phyloP scores from a whole-genome alignment of 2,329 filamentous ascomycete species.

The Pyrenochaeta sp. region DNA sequence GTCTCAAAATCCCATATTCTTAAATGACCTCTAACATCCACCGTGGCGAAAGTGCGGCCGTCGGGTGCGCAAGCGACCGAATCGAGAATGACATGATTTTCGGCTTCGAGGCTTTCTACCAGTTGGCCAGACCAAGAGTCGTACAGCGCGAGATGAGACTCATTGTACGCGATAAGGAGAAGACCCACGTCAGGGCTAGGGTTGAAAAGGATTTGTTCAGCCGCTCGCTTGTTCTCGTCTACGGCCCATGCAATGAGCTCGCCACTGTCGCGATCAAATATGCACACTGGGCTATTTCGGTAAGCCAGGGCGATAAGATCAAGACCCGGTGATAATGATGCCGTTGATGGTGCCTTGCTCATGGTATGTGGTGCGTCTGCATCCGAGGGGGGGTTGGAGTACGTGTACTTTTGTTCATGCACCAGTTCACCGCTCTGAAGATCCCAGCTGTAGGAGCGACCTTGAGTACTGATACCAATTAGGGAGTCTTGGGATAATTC shows the following conservation, averaged over 20 bases:
- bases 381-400: background rate
- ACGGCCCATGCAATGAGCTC: constrained; percentile 1
- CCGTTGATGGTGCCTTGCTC: constrained; percentile 1
- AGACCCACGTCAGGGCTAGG: constrained; percentile 1
- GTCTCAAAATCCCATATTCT: constrained; percentile 5
- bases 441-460: constrained; percentile 1
- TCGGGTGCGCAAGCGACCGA: constrained; percentile 1
- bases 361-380: background rate
- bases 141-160: constrained; percentile 4
- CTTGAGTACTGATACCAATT: background rate
- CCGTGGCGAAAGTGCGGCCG: constrained; percentile 2
- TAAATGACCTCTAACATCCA: constrained; percentile 1
- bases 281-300: constrained; percentile 2
- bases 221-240: constrained; percentile 1
- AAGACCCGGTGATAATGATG: background rate
- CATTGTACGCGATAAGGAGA: constrained; percentile 5
- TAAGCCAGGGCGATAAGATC: constrained; percentile 1
- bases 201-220: constrained; percentile 4
- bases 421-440: constrained; percentile 1
- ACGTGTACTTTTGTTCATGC: background rate
- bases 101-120: background rate
- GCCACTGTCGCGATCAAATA: background rate
- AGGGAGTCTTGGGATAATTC: background rate
- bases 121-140: constrained; percentile 1
- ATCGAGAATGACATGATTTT: background rate